Evolutionary conservation across 2,329 filamentous ascomycete species (phyloP).

Genomic region (Bisporella sp.): DNA sequence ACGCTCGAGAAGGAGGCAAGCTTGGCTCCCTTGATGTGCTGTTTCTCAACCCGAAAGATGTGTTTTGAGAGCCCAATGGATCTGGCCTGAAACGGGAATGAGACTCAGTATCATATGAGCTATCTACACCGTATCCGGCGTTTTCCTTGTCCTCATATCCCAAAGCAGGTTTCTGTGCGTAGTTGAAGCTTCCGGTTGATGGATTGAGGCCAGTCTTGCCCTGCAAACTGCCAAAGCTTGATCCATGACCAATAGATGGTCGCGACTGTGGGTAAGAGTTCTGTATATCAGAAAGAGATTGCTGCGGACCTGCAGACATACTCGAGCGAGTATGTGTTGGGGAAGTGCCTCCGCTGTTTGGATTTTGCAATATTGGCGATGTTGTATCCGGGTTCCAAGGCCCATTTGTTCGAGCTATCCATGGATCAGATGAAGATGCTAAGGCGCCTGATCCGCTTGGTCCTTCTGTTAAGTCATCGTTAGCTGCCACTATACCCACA

Average conservation of each 20-base stretch:
- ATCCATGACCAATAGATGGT: conserved; percentile 37
- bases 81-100: conserved; percentile 16
- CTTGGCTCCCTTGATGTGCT: conserved; percentile 46
- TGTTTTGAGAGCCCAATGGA: conserved; percentile 30
- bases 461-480: conserved; percentile 38
- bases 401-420: conserved; percentile 42
- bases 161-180: conserved; percentile 21
- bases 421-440: conserved; percentile 59
- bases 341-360: conserved; percentile 45
- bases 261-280: conserved; percentile 35
- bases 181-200: conserved; percentile 37
- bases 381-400: conserved; percentile 52
- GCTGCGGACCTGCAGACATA: conserved; percentile 30
- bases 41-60: conserved; percentile 37
- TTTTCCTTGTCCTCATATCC: conserved; percentile 26
- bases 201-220: conserved; percentile 36
- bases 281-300: conserved; percentile 34
- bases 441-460: conserved; percentile 65
- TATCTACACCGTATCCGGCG: conserved; percentile 15
- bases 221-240: conserved; percentile 28
- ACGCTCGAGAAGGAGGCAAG: conserved; percentile 48
- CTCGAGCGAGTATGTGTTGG: conserved; percentile 48
- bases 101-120: conserved; percentile 19
- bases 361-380: conserved; percentile 36
- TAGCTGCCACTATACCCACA: conserved; percentile 25